Conservation (phyloP, 148 eudicot species). For the Rhododendron henanense region DNA sequence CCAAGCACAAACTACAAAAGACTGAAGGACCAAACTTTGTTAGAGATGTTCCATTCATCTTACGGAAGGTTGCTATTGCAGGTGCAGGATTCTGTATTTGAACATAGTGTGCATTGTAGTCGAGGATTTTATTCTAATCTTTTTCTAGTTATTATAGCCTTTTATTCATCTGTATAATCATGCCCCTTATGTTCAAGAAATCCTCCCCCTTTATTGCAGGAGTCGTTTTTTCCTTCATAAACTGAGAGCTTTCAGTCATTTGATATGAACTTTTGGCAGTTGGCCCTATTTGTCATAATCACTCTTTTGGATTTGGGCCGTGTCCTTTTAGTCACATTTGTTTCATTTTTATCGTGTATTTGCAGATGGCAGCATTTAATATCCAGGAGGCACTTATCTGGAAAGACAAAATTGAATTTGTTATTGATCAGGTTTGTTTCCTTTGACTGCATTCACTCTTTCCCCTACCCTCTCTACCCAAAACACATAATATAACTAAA, state of each 20-base stretch:
- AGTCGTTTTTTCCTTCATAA: background rate
- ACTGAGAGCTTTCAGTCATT: background rate
- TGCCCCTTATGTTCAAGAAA: background rate
- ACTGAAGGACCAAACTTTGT: background rate
- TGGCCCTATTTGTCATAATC: background rate
- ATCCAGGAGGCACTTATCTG: constrained; percentile 96
- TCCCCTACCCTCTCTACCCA: background rate
- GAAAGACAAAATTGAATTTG: constrained; percentile 96
- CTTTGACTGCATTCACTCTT: background rate
- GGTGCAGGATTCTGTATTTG: background rate
- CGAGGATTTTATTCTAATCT: background rate
- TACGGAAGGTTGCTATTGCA: background rate
- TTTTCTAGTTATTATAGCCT: background rate
- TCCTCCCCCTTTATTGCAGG: background rate
- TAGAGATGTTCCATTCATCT: background rate
- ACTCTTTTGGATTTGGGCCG: background rate
- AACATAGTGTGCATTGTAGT: background rate
- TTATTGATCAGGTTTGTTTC: constrained; percentile 79
- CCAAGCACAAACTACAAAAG: background rate
- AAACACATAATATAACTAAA: background rate
- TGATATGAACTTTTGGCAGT: background rate
- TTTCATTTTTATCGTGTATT: background rate
- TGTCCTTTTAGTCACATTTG: background rate
- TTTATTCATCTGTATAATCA: background rate
- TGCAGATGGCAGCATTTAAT: constrained; percentile 99